Percentiles rank a stretch among this genome's conserved stretches.
Conservation (phyloP, 2,329 filamentous ascomycete species). For the Talaromyces sp. region DNA sequence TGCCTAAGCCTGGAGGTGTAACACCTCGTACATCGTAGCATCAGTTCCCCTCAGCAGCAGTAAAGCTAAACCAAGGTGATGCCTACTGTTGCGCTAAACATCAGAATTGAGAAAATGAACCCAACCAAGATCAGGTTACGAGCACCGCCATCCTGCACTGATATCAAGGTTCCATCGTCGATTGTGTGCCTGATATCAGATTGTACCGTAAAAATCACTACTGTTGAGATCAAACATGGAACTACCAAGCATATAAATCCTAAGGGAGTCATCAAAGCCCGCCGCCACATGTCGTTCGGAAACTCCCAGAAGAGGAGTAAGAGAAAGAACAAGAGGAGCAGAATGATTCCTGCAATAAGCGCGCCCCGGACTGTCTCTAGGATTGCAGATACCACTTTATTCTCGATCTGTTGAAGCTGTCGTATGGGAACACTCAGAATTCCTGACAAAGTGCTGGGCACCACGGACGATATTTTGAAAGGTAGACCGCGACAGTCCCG, state of each 20-base stretch:
- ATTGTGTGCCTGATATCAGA: neutral
- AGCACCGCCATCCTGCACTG: neutral
- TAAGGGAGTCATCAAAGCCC: neutral
- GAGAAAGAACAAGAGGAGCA: neutral
- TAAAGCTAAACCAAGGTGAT: too few species aligned
- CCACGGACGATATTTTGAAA: neutral
- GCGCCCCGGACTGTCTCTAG: neutral
- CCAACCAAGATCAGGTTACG: neutral
- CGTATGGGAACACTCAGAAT: neutral
- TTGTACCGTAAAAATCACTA: neutral
- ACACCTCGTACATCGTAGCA: too few species aligned
- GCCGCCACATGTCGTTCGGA: neutral
- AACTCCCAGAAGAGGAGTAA: neutral
- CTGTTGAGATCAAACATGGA: neutral
- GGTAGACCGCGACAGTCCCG: neutral
- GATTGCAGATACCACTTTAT: neutral
- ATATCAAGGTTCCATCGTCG: neutral
- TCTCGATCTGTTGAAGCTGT: neutral
- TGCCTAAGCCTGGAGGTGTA: too few species aligned
- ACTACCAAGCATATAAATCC: neutral
- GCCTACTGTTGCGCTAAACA: neutral
- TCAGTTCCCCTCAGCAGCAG: too few species aligned
- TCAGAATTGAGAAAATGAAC: neutral
- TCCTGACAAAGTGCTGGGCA: neutral
- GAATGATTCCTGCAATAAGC: neutral